Conservation (phyloP, 176 grass and related monocot genomes). For the Triticum monococcum region DNA sequence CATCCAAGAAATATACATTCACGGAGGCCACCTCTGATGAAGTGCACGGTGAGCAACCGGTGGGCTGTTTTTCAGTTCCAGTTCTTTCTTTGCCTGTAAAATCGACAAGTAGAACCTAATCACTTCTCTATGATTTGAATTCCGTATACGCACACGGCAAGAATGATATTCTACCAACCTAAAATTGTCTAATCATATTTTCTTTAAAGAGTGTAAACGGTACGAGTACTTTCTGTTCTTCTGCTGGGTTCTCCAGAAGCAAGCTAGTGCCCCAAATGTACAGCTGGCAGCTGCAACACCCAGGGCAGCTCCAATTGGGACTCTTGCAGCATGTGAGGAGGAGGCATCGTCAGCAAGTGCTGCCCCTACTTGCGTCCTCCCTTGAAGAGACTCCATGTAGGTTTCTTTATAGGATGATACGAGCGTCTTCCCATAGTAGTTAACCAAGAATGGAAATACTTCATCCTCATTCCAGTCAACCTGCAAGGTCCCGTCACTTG, state of each 20-base stretch:
- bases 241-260: slow-evolving; percentile 93
- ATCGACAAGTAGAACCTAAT: slow-evolving; percentile 42
- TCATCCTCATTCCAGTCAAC: slow-evolving; percentile 83
- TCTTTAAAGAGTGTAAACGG: slow-evolving; percentile 95
- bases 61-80: slow-evolving; percentile 63
- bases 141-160: slow-evolving; percentile 22
- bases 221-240: slow-evolving; percentile 99
- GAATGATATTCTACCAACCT: slow-evolving; percentile 55
- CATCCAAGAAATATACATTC: slow-evolving; percentile 40
- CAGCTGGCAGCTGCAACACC: slow-evolving; percentile 73
- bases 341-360: slow-evolving; percentile 46
- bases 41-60: slow-evolving; percentile 15
- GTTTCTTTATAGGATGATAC: slow-evolving; percentile 56
- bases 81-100: slow-evolving; percentile 94
- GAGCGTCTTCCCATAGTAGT: slow-evolving; percentile 80
- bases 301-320: slow-evolving; percentile 81
- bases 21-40: slow-evolving; percentile 18
- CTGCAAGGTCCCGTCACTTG: slow-evolving; percentile 34
- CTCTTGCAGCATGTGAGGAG: slow-evolving; percentile 50
- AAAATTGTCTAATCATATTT: slow-evolving; percentile 77
- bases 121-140: slow-evolving; percentile 36
- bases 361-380: slow-evolving; percentile 31
- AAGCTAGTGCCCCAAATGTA: slow-evolving; percentile 86
- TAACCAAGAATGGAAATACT: slow-evolving; percentile 83
- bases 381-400: slow-evolving; percentile 32